These are phyloP conservation scores for Boletus rubescentipes DNA, from an alignment of 768 basidiomycete genomes.

Conservation along the genomic window DNA sequence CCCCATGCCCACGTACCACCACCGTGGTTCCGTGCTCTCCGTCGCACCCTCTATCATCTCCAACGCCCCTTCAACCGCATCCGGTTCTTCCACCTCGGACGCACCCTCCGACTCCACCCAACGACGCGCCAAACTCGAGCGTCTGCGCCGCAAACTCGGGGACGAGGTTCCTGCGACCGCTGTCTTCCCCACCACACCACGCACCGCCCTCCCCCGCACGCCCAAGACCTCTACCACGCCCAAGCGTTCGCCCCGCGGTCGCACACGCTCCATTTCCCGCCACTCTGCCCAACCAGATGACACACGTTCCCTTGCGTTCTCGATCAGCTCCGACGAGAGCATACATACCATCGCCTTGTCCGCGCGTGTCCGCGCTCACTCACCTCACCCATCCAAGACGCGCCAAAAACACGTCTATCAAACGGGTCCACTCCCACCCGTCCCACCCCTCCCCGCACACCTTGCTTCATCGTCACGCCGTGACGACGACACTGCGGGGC, in stretches of 20 bases:
- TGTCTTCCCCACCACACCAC: conserved; percentile 46
- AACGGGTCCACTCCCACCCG: conserved; percentile 25
- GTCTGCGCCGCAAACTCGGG: conserved; percentile 59
- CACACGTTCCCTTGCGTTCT: conserved; percentile 22
- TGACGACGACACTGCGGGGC: conserved; percentile 13
- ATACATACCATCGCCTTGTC: conserved; percentile 23
- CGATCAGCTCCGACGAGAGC: conserved; percentile 29
- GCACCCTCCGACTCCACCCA: conserved; percentile 38
- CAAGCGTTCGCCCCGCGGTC: not conserved
- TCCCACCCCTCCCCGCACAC: conserved; percentile 24
- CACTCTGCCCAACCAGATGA: conserved; percentile 16
- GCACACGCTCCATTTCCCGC: conserved; percentile 4
- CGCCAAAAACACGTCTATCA: conserved; percentile 13
- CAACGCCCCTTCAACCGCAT: conserved; percentile 13
- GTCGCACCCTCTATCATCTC: conserved; percentile 19
- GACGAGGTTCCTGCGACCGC: conserved; percentile 60
- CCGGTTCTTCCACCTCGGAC: conserved; percentile 25
- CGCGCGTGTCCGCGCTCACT: conserved; percentile 13
- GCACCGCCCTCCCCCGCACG: conserved; percentile 10
- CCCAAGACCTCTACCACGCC: conserved; percentile 2
- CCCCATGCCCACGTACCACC: conserved; percentile 6
- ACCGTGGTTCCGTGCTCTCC: conserved; percentile 23
- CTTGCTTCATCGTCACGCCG: not conserved
- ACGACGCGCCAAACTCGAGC: conserved; percentile 61
- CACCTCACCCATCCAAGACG: conserved; percentile 12